These are phyloP conservation scores for Phytophthora palmivora DNA, from an alignment of 352 stramenopile species.

Conservation along the genomic window DNA sequence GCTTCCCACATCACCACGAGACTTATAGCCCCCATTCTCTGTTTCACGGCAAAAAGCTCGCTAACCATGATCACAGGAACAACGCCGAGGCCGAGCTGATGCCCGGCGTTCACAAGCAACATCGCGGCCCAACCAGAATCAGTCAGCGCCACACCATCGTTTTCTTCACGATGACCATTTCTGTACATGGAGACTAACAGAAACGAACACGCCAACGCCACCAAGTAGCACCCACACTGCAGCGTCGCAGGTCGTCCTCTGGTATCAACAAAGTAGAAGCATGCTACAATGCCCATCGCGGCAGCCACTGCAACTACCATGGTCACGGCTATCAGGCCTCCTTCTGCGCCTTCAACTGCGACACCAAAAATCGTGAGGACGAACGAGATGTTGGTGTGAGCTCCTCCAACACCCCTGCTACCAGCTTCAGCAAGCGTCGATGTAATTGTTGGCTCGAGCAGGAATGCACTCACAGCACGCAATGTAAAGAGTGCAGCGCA, in stretches of 20 bases:
- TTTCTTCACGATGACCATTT: constrained; percentile 22
- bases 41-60: constrained; percentile 75
- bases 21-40: constrained; percentile 70
- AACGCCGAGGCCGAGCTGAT: constrained; percentile 71
- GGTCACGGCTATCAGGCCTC: constrained; percentile 54
- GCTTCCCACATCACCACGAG: constrained; percentile 71
- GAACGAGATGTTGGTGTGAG: constrained; percentile 44
- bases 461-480: constrained; percentile 48
- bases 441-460: constrained; percentile 66
- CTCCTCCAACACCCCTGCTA: constrained; percentile 32
- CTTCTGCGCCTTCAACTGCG: constrained; percentile 57
- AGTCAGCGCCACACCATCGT: constrained; percentile 39
- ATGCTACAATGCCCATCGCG: constrained; percentile 52
- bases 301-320: constrained; percentile 51
- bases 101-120: constrained; percentile 67
- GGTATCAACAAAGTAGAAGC: constrained; percentile 74
- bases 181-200: constrained; percentile 56
- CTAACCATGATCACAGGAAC: constrained; percentile 65
- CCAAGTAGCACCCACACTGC: constrained; percentile 67
- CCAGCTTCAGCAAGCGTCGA: constrained; percentile 38
- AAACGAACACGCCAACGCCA: constrained; percentile 52
- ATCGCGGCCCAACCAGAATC: constrained; percentile 70
- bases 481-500: constrained; percentile 60
- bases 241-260: constrained; percentile 59
- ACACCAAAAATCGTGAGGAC: constrained; percentile 71